Evolutionary conservation across 768 basidiomycete species (phyloP).

Genomic region (Mrakia gelida): DNA sequence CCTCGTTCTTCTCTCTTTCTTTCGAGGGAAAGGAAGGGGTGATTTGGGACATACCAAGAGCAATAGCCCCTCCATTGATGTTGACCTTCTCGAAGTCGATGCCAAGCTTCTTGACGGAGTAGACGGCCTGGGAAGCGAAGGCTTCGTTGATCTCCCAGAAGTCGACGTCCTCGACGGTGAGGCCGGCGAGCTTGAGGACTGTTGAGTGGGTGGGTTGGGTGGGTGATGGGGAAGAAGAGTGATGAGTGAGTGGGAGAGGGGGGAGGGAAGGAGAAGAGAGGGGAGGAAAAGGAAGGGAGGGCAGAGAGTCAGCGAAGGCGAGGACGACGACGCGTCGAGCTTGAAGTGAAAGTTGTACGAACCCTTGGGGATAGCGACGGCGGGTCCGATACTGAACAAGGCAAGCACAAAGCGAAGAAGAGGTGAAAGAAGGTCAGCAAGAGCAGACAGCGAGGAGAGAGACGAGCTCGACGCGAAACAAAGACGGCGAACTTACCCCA

Average conservation of each 20-base stretch:
- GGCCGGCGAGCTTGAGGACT: conserved; percentile 46
- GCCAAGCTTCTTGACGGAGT: conserved; percentile 62
- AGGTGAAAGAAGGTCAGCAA: neutral
- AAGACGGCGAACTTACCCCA: conserved; percentile 53
- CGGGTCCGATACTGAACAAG: conserved; percentile 68
- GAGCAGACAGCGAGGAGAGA: neutral
- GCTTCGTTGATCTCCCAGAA: conserved; percentile 92
- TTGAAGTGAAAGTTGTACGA: conserved; percentile 30
- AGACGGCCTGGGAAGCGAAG: conserved; percentile 76
- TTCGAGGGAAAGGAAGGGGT: too few species aligned
- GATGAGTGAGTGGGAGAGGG: too few species aligned
- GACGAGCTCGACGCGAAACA: neutral
- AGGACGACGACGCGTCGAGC: neutral
- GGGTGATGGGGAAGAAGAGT: too few species aligned
- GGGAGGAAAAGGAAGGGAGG: neutral
- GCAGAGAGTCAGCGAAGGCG: neutral
- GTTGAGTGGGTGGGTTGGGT: too few species aligned
- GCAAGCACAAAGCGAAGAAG: neutral
- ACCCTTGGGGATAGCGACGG: conserved; percentile 71
- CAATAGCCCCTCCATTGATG: conserved; percentile 80
- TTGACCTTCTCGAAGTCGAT: conserved; percentile 78
- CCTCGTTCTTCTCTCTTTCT: too few species aligned
- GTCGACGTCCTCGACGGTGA: conserved; percentile 68
- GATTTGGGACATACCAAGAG: conserved; percentile 47
- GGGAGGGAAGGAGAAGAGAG: neutral